These are phyloP conservation scores for Cystoisospora suis DNA, from an alignment of 169 alveolate species.

Conservation along the genomic window DNA sequence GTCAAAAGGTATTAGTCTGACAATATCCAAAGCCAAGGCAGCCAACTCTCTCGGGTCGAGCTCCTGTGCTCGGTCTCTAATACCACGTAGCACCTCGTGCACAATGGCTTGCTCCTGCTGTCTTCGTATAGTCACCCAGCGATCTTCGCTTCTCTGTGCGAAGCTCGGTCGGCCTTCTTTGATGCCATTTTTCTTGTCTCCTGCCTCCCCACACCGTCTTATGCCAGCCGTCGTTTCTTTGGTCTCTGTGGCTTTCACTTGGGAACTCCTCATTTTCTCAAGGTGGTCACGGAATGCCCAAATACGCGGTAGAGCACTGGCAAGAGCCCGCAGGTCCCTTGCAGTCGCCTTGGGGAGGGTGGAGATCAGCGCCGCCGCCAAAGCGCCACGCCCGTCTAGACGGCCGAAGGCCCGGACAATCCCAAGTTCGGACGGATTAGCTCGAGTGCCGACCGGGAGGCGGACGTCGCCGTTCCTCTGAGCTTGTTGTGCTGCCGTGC, in stretches of 20 bases:
- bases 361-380: not conserved
- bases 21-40: not conserved
- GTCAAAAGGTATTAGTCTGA: not conserved
- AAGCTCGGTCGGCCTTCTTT: too few species aligned
- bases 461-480: too few species aligned
- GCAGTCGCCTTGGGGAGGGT: not conserved
- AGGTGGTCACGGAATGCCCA: constrained; percentile 7
- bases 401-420: not conserved
- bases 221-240: not conserved
- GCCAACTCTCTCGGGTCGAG: constrained; percentile 2
- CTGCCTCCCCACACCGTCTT: not conserved
- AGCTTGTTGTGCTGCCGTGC: too few species aligned
- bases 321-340: not conserved
- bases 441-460: too few species aligned
- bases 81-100: not conserved
- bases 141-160: not conserved
- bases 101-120: not conserved
- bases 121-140: not conserved
- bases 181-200: not conserved
- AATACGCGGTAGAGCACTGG: not conserved
- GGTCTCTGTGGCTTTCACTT: too few species aligned
- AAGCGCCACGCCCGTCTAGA: not conserved
- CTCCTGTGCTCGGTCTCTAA: too few species aligned
- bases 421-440: too few species aligned
- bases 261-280: too few species aligned